phyloP scores from a whole-genome alignment of 1,284 basidiomycete species.

The Ceratobasidium theobromae region DNA sequence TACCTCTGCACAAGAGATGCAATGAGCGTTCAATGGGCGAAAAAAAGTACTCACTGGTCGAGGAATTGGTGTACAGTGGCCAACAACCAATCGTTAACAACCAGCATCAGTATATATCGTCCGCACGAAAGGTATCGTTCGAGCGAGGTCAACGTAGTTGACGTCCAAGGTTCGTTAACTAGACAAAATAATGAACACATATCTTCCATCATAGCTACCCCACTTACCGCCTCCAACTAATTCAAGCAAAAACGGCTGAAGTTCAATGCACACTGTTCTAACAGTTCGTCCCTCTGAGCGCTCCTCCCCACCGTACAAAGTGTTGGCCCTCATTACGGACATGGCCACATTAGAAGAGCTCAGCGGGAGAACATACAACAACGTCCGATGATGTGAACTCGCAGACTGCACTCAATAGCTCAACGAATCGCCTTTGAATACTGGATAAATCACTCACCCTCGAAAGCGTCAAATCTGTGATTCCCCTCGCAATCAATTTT shows the following conservation, averaged over 20 bases:
- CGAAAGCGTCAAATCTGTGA: constrained; percentile 42
- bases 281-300: constrained; percentile 47
- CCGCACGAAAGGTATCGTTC: constrained; percentile 12
- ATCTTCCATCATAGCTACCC: neutral
- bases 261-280: constrained; percentile 64
- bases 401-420: neutral
- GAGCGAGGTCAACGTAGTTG: constrained; percentile 13
- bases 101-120: constrained; percentile 16
- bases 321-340: constrained; percentile 6
- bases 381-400: constrained; percentile 32
- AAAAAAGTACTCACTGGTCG: constrained; percentile 1
- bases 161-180: constrained; percentile 41
- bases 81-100: constrained; percentile 19
- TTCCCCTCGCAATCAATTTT: constrained; percentile 79
- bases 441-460: neutral
- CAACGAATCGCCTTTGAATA: neutral
- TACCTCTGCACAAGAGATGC: neutral
- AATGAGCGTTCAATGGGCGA: neutral
- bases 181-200: constrained; percentile 45
- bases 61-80: constrained; percentile 4
- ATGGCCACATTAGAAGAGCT: constrained; percentile 23
- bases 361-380: constrained; percentile 33
- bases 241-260: constrained; percentile 63
- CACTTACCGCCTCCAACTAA: constrained; percentile 60
- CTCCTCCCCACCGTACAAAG: neutral